Evolutionary conservation across 2,329 filamentous ascomycete species (phyloP).

Genomic region (Aureobasidium melanogenum): DNA sequence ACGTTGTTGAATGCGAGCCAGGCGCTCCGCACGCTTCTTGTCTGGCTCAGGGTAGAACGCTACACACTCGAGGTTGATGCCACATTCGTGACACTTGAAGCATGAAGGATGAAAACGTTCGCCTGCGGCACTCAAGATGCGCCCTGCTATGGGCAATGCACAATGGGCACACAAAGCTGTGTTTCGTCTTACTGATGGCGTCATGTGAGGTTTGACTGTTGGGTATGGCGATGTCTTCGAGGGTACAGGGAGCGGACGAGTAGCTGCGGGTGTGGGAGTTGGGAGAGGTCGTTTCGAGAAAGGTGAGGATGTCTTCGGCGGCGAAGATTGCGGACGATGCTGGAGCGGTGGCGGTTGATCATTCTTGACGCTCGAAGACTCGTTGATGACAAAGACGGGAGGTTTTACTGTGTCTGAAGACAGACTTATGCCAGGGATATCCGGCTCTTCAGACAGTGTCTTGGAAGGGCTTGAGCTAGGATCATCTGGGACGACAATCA

Average conservation of each 20-base stretch:
- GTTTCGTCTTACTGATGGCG: conserved; percentile 38
- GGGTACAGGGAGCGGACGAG: conserved; percentile 41
- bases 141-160: conserved; percentile 73
- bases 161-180: conserved; percentile 80
- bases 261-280: conserved; percentile 25
- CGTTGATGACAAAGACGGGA: conserved; percentile 17
- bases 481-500: conserved; percentile 44
- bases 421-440: conserved; percentile 25
- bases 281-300: conserved; percentile 20
- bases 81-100: conserved; percentile 82
- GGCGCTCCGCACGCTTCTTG: conserved; percentile 56
- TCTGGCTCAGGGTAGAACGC: conserved; percentile 94
- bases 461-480: conserved; percentile 17
- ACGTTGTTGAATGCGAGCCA: conserved; percentile 62
- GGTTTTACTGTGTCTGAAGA: conserved; percentile 10
- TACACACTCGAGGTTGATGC: conserved; percentile 82
- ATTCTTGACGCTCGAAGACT: conserved; percentile 6
- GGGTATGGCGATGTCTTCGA: conserved; percentile 25
- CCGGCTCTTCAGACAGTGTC: conserved; percentile 26
- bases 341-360: conserved; percentile 16
- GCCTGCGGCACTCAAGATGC: conserved; percentile 76
- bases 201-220: conserved; percentile 28
- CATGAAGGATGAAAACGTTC: conserved; percentile 86
- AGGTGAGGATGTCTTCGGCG: conserved; percentile 11
- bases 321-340: conserved; percentile 18